These are phyloP conservation scores for Elsinoe arachidis DNA, from an alignment of 2,329 filamentous ascomycete genomes.

Conservation along the genomic window DNA sequence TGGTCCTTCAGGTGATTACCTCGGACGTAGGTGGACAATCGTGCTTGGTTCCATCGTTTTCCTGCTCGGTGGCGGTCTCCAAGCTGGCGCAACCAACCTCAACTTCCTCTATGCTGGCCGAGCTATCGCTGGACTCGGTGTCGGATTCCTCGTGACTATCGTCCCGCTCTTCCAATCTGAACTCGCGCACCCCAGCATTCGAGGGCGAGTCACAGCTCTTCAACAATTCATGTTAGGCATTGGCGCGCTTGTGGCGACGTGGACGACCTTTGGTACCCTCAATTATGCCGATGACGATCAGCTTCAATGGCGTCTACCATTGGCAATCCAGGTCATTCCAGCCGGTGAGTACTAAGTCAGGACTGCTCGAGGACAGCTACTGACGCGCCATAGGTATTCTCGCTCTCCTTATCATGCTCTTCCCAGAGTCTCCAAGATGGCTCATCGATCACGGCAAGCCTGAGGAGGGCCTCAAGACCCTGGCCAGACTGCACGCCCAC, in stretches of 20 bases:
- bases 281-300: conserved; percentile 39
- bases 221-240: conserved; percentile 80
- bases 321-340: conserved; percentile 64
- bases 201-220: conserved; percentile 64
- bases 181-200: conserved; percentile 67
- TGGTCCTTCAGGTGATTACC: conserved; percentile 52
- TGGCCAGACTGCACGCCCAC: conserved; percentile 61
- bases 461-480: conserved; percentile 56
- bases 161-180: conserved; percentile 71
- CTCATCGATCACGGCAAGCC: conserved; percentile 62
- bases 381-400: conserved; percentile 36
- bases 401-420: conserved; percentile 58
- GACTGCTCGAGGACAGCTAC: not conserved
- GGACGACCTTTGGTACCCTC: conserved; percentile 60
- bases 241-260: conserved; percentile 61
- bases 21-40: conserved; percentile 66
- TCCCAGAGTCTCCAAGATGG: conserved; percentile 61
- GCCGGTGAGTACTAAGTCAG: conserved; percentile 33
- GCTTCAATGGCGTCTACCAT: conserved; percentile 53
- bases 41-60: conserved; percentile 63
- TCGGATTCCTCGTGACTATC: conserved; percentile 56
- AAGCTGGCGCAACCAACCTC: conserved; percentile 55
- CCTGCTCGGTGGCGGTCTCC: conserved; percentile 61
- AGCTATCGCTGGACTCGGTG: conserved; percentile 57
- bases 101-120: conserved; percentile 62